Evolutionary conservation across 2,329 filamentous ascomycete genomes (phyloP), one percentile per base, ranked within the genome.

Genomic region (Lasiodiplodia citricola): DNA sequence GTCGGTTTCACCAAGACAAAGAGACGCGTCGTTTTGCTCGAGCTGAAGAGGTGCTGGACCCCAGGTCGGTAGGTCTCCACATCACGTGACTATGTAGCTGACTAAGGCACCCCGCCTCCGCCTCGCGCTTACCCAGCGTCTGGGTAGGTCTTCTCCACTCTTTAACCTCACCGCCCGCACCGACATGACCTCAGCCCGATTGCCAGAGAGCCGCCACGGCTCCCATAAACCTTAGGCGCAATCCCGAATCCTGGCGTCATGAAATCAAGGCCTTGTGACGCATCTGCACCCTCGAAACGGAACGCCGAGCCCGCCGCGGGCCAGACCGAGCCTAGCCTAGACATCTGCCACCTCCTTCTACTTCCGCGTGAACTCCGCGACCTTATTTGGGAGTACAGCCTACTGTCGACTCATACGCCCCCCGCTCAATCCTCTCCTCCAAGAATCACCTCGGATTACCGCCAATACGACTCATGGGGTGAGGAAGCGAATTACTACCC

Each of bases 341-440:
- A 35, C 16, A 2, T 7, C 14, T 31, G 44, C 41, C 60, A 25
- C 47, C 55, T 67, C n/a, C 65, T 67, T 13, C 11, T 25, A 4
- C 65, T 67, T 3, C 65, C 65, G 5, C 55, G 65, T 13, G 65
- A 67, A 23, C 55, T 67, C n/a, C 65, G 65, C 44, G 65, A 67
- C 44, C 55, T 58, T 5, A 38, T 67, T 31, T 58, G 44, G 54
- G 55, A 67, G n/a, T 47, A 50, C n/a, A n/a, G 38, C 16, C 65
- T 67, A 1, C 44, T 58, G 8, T 50, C 55, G 8, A 41, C 28
- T n/a, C 60, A 64, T 4, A 28, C 44, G 2, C 28, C 44, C 10
- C 28, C 54, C 8, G 31, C 65, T 18, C 23, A 37, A 38, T 16
- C 38, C 25, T 67, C 64, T 4, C 23, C 28, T 11, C 21, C 16